These are phyloP conservation scores for Cucurbita moschata DNA, from an alignment of 306 rosid genomes.

Conservation along the genomic window DNA sequence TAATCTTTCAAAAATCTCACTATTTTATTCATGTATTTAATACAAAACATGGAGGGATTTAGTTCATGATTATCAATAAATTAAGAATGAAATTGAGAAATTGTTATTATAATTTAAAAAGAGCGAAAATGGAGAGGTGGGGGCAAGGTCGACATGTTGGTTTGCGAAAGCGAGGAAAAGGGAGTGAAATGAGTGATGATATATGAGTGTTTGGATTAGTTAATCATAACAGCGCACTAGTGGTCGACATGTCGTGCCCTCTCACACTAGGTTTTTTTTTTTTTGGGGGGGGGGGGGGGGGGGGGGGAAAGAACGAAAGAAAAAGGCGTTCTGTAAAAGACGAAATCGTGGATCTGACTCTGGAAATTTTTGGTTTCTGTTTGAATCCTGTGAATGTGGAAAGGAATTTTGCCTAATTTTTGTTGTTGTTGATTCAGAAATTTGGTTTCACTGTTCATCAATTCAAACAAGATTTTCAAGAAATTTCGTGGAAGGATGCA, in stretches of 20 bases:
- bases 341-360: constrained; percentile 19
- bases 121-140: neutral
- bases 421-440: neutral
- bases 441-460: neutral
- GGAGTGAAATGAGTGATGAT: neutral
- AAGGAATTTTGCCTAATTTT: neutral
- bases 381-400: neutral
- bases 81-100: too few relatives aligned
- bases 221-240: neutral
- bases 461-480: neutral
- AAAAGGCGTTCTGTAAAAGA: neutral
- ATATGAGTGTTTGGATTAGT: neutral
- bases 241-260: constrained; percentile 9
- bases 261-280: neutral
- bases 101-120: too few relatives aligned
- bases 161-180: neutral
- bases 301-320: neutral
- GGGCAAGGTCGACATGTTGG: constrained; percentile 8
- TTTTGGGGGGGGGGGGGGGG: too few relatives aligned
- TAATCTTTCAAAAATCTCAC: too few relatives aligned
- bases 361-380: neutral
- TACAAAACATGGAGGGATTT: too few relatives aligned
- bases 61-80: too few relatives aligned
- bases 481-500: neutral
- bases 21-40: too few relatives aligned